Evolutionary conservation across 2,329 filamentous ascomycete genomes (phyloP).

Genomic region (Claviceps africana): DNA sequence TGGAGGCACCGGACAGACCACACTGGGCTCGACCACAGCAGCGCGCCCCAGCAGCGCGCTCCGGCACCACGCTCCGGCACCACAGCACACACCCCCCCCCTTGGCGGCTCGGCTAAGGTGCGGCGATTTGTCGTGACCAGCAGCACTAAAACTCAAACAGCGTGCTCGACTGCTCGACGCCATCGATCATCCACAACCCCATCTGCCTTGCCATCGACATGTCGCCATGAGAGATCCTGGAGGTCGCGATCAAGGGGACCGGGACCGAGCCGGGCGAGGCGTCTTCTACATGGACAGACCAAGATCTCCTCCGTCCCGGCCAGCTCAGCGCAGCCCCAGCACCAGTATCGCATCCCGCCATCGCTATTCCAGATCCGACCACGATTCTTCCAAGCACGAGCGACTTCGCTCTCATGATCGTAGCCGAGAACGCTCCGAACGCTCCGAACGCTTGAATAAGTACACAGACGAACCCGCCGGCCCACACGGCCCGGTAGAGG

Average conservation of each 20-base stretch:
- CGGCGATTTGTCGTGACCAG: constrained; percentile 21
- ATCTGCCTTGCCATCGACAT: constrained; percentile 23
- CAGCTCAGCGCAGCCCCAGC: constrained; percentile 17
- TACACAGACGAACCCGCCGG: constrained; percentile 14
- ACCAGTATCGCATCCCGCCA: constrained; percentile 16
- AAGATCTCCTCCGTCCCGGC: constrained; percentile 19
- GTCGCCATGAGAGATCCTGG: constrained; percentile 27
- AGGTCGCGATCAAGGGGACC: constrained; percentile 22
- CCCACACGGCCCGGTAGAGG: constrained; percentile 18
- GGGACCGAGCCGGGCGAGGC: constrained; percentile 22
- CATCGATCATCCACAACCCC: constrained; percentile 18
- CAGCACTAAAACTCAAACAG: constrained; percentile 25
- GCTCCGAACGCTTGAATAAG: too few species aligned
- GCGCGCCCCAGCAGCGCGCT: too few species aligned
- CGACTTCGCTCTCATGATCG: constrained; percentile 25
- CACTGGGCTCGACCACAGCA: background rate
- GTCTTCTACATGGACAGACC: constrained; percentile 18
- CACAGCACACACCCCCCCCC: background rate
- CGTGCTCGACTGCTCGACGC: constrained; percentile 14
- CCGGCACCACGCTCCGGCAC: background rate
- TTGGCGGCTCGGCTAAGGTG: constrained; percentile 22
- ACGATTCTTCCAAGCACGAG: constrained; percentile 18
- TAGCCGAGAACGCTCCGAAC: constrained; percentile 22
- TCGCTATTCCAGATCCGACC: constrained; percentile 19
- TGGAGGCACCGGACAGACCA: too few species aligned